Conservation (phyloP, 345 rosid genomes). For the Gossypium bickii region DNA sequence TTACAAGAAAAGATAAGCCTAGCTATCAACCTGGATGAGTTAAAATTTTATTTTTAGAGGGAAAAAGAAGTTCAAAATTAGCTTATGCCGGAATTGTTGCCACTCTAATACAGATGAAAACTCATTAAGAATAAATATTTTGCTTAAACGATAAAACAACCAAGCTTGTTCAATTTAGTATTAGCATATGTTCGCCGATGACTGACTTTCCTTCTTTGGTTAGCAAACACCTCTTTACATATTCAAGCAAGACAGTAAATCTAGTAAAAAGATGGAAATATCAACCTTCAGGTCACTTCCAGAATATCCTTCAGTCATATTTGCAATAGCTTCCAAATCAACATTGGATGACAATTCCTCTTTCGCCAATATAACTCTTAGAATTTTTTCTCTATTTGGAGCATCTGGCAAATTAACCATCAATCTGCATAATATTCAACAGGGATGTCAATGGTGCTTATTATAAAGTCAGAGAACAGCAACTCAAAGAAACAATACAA, state of each 20-base stretch:
- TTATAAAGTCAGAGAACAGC: background rate
- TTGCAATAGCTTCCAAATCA: slow-evolving; percentile 76
- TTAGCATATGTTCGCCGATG: background rate
- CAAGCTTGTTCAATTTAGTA: background rate
- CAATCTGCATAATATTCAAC: slow-evolving; percentile 48
- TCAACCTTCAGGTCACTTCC: slow-evolving; percentile 94
- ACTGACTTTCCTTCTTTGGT: background rate
- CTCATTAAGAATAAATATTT: background rate
- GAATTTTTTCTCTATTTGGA: slow-evolving; percentile 65
- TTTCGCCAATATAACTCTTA: slow-evolving; percentile 78
- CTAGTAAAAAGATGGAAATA: background rate
- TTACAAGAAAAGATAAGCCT: background rate
- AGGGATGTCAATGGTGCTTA: slow-evolving; percentile 4
- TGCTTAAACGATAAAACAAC: background rate
- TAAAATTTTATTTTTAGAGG: no score
- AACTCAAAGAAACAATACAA: background rate
- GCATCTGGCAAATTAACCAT: slow-evolving; percentile 97
- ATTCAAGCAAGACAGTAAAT: background rate
- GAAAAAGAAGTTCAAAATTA: no score
- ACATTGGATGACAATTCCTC: slow-evolving; percentile 77
- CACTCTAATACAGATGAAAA: background rate
- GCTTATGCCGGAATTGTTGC: background rate
- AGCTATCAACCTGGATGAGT: background rate
- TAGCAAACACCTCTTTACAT: background rate
- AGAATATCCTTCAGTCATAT: slow-evolving; percentile 92